phyloP scores from a whole-genome alignment of 192 early-diverging fungal genomes.

The Coemansia sp. region DNA sequence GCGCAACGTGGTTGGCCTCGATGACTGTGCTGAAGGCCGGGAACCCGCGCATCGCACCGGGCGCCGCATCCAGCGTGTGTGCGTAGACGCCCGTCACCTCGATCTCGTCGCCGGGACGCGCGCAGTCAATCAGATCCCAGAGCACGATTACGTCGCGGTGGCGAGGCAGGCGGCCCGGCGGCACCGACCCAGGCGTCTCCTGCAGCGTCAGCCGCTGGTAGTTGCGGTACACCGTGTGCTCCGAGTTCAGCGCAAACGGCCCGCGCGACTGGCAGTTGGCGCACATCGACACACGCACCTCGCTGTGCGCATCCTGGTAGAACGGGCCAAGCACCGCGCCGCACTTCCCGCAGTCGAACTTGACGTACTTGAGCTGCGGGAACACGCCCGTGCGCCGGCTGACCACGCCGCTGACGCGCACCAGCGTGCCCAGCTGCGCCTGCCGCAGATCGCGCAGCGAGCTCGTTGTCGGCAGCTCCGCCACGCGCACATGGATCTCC shows the following conservation, averaged over 20 bases:
- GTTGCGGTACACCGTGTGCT: constrained; percentile 97
- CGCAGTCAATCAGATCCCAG: constrained; percentile 95
- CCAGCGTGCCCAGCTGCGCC: constrained; percentile 86
- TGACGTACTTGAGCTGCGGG: constrained; percentile 96
- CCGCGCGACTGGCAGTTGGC: constrained; percentile 88
- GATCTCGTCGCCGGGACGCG: constrained; percentile 95
- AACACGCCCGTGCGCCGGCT: constrained; percentile 93
- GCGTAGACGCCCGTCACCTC: constrained; percentile 94
- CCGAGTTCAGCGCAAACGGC: constrained; percentile 87
- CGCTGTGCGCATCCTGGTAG: constrained; percentile 87
- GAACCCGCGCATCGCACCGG: constrained; percentile 92
- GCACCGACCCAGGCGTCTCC: constrained; percentile 94
- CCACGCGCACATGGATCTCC: constrained; percentile 95
- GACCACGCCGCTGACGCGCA: constrained; percentile 90
- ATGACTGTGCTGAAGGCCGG: constrained; percentile 96
- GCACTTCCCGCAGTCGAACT: constrained; percentile 95
- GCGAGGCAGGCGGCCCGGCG: constrained; percentile 91
- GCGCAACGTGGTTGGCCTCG: constrained; percentile 93
- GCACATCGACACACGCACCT: constrained; percentile 85
- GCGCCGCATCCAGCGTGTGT: constrained; percentile 89
- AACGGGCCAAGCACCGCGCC: constrained; percentile 88
- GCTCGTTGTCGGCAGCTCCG: constrained; percentile 81
- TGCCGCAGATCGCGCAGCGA: constrained; percentile 91
- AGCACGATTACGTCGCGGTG: constrained; percentile 91
- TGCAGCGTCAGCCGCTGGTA: constrained; percentile 96